phyloP scores from a whole-genome alignment of 1,284 basidiomycete species.

The Lignosus rhinocerotis region DNA sequence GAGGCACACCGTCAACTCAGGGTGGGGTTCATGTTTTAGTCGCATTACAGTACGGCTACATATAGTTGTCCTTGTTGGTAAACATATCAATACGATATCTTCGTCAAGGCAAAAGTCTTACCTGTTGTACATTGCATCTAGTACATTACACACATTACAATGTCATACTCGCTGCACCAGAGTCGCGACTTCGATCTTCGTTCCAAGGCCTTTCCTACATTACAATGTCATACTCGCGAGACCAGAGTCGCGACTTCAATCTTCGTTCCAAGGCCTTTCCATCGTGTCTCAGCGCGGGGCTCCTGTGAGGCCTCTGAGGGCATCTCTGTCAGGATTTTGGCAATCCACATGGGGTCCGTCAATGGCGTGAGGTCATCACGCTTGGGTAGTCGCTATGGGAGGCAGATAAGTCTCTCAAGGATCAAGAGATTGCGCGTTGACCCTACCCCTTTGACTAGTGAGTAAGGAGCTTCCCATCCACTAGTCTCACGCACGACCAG shows the following conservation, averaged over 20 bases:
- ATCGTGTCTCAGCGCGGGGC: constrained; percentile 68
- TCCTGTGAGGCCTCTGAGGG: constrained; percentile 59
- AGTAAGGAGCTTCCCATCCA: constrained; percentile 91
- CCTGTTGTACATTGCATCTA: neutral
- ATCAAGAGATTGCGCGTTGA: neutral
- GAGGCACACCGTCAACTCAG: too few relatives aligned
- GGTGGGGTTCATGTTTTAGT: too few relatives aligned
- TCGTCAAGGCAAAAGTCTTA: neutral
- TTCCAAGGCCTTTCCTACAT: constrained; percentile 77
- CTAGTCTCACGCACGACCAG: constrained; percentile 79
- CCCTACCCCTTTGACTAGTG: constrained; percentile 74
- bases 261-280: constrained; percentile 71
- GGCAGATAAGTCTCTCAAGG: neutral
- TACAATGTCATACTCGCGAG: neutral
- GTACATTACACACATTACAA: too few relatives aligned
- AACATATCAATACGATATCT: neutral
- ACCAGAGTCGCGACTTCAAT: constrained; percentile 39
- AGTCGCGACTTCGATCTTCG: constrained; percentile 42
- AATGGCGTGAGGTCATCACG: constrained; percentile 87
- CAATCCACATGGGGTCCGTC: constrained; percentile 88
- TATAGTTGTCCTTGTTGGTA: neutral
- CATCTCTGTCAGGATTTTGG: constrained; percentile 70
- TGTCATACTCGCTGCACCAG: constrained; percentile 4
- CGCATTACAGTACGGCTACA: neutral
- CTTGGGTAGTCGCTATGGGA: constrained; percentile 67